phyloP scores from a whole-genome alignment of 768 basidiomycete genomes.

The Clathrus columnatus region DNA sequence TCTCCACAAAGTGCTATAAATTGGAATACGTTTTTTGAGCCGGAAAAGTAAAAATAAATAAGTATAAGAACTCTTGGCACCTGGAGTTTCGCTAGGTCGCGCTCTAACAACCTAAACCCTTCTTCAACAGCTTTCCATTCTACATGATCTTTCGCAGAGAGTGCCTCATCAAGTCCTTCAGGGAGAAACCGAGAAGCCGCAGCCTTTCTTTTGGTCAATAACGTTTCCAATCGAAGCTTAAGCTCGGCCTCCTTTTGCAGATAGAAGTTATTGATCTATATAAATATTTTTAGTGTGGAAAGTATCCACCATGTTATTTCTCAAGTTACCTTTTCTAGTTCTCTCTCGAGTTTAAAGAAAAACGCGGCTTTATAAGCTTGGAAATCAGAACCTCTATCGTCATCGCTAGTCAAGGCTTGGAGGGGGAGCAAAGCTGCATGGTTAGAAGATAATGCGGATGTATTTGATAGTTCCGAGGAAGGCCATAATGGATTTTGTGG shows the following conservation, averaged over 20 bases:
- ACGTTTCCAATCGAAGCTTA: conserved; percentile 81
- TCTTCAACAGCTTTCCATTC: conserved; percentile 97
- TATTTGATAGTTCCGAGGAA: conserved; percentile 10
- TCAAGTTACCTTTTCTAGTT: conserved; percentile 79
- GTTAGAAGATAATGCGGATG: conserved; percentile 2
- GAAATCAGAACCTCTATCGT: conserved; percentile 74
- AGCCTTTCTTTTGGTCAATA: conserved; percentile 88
- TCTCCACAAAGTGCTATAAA: conserved; percentile 86
- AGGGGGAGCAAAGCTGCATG: conserved; percentile 38
- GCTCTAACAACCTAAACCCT: conserved; percentile 87
- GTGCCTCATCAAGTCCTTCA: conserved; percentile 52
- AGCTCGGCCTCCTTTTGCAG: conserved; percentile 95
- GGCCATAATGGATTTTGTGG: conserved; percentile 21
- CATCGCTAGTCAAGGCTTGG: conserved; percentile 53
- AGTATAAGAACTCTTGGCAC: conserved; percentile 34
- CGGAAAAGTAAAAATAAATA: neutral
- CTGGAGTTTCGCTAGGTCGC: conserved; percentile 92
- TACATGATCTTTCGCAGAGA: conserved; percentile 45
- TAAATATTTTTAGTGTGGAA: neutral
- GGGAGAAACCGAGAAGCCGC: conserved; percentile 64
- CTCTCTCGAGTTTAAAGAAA: conserved; percentile 97
- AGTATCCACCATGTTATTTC: conserved; percentile 5
- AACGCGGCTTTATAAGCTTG: conserved; percentile 95
- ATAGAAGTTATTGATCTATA: conserved; percentile 95
- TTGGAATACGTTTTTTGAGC: conserved; percentile 14